Conservation (phyloP, 1,284 basidiomycete species). For the Fistulina hepatica region DNA sequence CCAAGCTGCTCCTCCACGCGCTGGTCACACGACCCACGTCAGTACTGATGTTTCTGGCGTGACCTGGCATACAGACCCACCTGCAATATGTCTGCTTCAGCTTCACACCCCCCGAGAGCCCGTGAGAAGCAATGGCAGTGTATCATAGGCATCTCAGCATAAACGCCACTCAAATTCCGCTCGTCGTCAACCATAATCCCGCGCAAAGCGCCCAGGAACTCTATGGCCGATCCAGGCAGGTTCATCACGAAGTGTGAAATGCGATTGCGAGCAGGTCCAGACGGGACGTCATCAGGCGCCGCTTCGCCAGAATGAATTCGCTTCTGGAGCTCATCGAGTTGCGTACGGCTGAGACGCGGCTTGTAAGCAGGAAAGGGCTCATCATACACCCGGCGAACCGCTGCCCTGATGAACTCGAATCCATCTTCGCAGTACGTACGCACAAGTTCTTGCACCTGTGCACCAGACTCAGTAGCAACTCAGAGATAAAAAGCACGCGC, state of each 20-base stretch:
- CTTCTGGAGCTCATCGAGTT: slow-evolving; percentile 29
- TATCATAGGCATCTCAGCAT: slow-evolving; percentile 75
- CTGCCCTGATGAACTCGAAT: slow-evolving; percentile 66
- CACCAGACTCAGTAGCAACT: slow-evolving; percentile 1
- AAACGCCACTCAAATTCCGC: slow-evolving; percentile 25
- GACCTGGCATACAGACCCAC: slow-evolving; percentile 33
- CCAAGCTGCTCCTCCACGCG: slow-evolving; percentile 66
- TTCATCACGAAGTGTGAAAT: slow-evolving; percentile 96
- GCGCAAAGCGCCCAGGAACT: slow-evolving; percentile 83
- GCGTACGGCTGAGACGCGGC: slow-evolving; percentile 30
- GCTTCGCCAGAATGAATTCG: slow-evolving; percentile 15
- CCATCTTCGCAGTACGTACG: slow-evolving; percentile 74
- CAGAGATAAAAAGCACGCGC: slow-evolving; percentile 2
- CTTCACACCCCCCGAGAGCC: slow-evolving; percentile 60
- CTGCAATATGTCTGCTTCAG: slow-evolving; percentile 67
- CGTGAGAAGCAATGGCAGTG: slow-evolving; percentile 97
- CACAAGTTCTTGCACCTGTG: slow-evolving; percentile 58
- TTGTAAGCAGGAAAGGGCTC: slow-evolving; percentile 51
- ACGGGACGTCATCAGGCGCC: slow-evolving; percentile 6
- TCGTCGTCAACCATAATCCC: slow-evolving; percentile 47
- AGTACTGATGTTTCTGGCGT: neutral
- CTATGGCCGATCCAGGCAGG: slow-evolving; percentile 84
- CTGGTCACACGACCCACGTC: slow-evolving; percentile 31
- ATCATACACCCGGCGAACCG: slow-evolving; percentile 42
- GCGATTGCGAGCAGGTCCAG: slow-evolving; percentile 31